Percentiles rank a stretch among this genome's conserved stretches.
Conservation (phyloP, 2,329 filamentous ascomycete genomes). For the Paraconiothyrium brasiliense region DNA sequence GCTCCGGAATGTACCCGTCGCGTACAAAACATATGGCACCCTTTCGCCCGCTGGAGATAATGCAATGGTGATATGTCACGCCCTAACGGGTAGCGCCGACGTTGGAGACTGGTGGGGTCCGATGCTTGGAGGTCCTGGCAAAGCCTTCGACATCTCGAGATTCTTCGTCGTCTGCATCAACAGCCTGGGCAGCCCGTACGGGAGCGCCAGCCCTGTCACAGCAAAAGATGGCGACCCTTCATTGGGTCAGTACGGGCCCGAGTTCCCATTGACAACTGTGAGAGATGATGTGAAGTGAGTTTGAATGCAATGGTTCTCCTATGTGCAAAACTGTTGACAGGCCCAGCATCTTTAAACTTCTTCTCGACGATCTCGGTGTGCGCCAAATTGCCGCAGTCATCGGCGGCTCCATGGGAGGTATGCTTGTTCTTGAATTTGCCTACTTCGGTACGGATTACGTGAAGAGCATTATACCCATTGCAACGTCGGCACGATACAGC, state of each 20-base stretch:
- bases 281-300: conserved; percentile 92
- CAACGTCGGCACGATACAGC: conserved; percentile 84
- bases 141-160: conserved; percentile 80
- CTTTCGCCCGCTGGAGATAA: conserved; percentile 67
- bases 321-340: conserved; percentile 22
- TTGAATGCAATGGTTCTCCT: background rate
- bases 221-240: conserved; percentile 80
- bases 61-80: conserved; percentile 78
- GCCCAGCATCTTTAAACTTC: conserved; percentile 75
- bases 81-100: conserved; percentile 84
- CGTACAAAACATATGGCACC: conserved; percentile 70
- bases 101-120: conserved; percentile 91
- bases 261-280: conserved; percentile 95
- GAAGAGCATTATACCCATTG: conserved; percentile 80
- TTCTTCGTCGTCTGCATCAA: conserved; percentile 91
- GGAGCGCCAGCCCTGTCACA: conserved; percentile 87
- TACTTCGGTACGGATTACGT: conserved; percentile 91
- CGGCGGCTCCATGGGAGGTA: conserved; percentile 86
- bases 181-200: conserved; percentile 84
- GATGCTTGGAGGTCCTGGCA: conserved; percentile 77
- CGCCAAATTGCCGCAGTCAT: conserved; percentile 80
- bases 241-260: conserved; percentile 86
- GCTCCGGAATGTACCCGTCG: conserved; percentile 76
- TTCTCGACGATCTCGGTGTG: conserved; percentile 83
- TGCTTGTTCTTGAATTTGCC: conserved; percentile 91